A percentile compares a stretch with the other conserved stretches of the same genome.
phyloP scores from a whole-genome alignment of 805 yeast genomes.

The Wickerhamiella domercqiae region DNA sequence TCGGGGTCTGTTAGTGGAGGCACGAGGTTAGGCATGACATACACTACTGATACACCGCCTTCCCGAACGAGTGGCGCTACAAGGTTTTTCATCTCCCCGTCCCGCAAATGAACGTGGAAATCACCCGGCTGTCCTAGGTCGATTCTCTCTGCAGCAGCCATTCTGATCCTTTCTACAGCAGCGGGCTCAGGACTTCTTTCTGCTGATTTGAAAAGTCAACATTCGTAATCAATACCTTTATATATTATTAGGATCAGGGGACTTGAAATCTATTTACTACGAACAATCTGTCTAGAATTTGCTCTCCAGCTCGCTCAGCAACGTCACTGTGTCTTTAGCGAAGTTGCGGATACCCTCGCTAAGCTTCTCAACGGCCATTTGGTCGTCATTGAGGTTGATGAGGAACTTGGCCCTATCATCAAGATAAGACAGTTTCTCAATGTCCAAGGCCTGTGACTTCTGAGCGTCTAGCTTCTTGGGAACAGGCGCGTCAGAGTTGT shows the following conservation, averaged over 20 bases:
- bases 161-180: neutral
- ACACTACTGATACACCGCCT: conserved; percentile 86
- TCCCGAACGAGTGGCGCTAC: conserved; percentile 78
- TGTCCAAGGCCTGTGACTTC: conserved; percentile 38
- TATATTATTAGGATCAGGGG: neutral
- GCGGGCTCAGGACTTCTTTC: neutral
- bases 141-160: conserved; percentile 7
- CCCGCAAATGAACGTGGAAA: conserved; percentile 92
- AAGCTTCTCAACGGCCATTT: conserved; percentile 96
- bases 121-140: conserved; percentile 35
- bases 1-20: conserved; percentile 81
- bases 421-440: conserved; percentile 61
- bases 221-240: neutral
- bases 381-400: conserved; percentile 83
- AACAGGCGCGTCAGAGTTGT: conserved; percentile 60
- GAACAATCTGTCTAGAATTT: conserved; percentile 10
- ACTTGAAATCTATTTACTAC: neutral
- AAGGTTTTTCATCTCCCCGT: conserved; percentile 81
- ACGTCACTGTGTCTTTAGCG: conserved; percentile 80
- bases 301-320: conserved; percentile 21
- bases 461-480: conserved; percentile 69
- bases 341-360: conserved; percentile 96
- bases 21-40: conserved; percentile 88
- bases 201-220: neutral
- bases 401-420: conserved; percentile 85